Evolutionary conservation across 2,329 filamentous ascomycete genomes (phyloP).

Genomic region (Aspergillus vadensis): DNA sequence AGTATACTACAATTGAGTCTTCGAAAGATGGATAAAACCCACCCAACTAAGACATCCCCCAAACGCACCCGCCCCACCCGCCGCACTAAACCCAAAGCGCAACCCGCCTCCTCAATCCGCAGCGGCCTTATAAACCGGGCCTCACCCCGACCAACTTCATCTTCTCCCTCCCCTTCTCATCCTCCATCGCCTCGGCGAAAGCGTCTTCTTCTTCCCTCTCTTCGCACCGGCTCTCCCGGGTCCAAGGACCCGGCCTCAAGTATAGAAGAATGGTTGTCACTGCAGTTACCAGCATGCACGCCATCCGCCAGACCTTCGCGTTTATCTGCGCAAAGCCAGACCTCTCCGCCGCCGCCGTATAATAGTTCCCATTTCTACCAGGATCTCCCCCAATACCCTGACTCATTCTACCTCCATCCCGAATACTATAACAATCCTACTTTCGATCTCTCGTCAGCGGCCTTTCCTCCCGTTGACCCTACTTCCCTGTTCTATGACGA

Average conservation of each 20-base stretch:
- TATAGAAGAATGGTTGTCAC: conserved; percentile 21
- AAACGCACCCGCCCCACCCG: background rate
- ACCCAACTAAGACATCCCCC: background rate
- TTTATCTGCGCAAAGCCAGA: conserved; percentile 9
- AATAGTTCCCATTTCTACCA: background rate
- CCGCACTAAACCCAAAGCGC: background rate
- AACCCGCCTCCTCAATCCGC: background rate
- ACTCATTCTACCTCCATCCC: conserved; percentile 5
- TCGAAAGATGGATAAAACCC: background rate
- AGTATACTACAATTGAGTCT: background rate
- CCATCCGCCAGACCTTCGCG: conserved; percentile 8
- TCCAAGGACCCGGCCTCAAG: conserved; percentile 19
- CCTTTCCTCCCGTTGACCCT: conserved; percentile 16
- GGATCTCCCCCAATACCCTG: conserved; percentile 1
- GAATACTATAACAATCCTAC: conserved; percentile 1
- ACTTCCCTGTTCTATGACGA: conserved; percentile 11
- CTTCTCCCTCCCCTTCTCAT: conserved; percentile 2
- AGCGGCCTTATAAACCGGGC: conserved; percentile 2
- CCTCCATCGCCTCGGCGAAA: conserved; percentile 3
- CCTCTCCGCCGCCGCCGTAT: background rate
- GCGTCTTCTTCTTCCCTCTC: background rate
- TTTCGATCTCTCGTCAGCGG: conserved; percentile 12
- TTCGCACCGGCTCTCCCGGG: conserved; percentile 15
- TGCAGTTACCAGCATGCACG: conserved; percentile 10
- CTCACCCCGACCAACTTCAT: background rate